Percentiles rank a stretch among this genome's conserved stretches.
Evolutionary conservation across 805 yeast species (phyloP).

Genomic region (Torulaspora quercuum): DNA sequence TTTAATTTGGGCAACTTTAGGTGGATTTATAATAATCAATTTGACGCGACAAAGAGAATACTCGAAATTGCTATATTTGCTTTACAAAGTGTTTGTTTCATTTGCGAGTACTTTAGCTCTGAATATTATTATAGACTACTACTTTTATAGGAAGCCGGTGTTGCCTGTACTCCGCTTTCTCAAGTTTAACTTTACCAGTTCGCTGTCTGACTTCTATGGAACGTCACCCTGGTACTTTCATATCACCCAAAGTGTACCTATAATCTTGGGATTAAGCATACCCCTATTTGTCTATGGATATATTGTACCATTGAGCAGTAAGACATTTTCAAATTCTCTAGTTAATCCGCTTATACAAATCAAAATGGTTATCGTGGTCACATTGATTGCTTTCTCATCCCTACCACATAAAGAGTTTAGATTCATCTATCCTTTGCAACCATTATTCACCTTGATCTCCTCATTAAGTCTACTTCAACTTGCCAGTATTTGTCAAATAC

Average conservation of each 20-base stretch:
- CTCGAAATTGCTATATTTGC: slow-evolving; percentile 16
- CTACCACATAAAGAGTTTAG: slow-evolving; percentile 88
- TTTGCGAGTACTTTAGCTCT: slow-evolving; percentile 32
- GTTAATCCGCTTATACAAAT: slow-evolving; percentile 22
- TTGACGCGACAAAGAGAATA: slow-evolving; percentile 14
- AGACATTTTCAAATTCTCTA: background rate
- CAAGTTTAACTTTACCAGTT: slow-evolving; percentile 71
- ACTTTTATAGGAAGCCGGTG: slow-evolving; percentile 53
- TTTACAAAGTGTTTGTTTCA: slow-evolving; percentile 23
- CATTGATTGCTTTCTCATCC: slow-evolving; percentile 55
- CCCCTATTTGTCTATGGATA: slow-evolving; percentile 57
- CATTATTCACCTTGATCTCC: slow-evolving; percentile 56
- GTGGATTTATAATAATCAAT: slow-evolving; percentile 35
- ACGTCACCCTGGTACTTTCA: slow-evolving; percentile 82
- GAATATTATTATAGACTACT: slow-evolving; percentile 51
- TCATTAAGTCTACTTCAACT: slow-evolving; percentile 38
- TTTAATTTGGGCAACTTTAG: slow-evolving; percentile 69
- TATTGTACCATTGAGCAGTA: slow-evolving; percentile 22
- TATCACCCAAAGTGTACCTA: slow-evolving; percentile 75
- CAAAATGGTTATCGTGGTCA: slow-evolving; percentile 40
- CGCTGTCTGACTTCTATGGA: slow-evolving; percentile 81
- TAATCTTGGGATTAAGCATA: slow-evolving; percentile 60
- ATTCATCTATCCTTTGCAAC: slow-evolving; percentile 81
- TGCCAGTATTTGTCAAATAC: background rate
- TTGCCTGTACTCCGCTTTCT: slow-evolving; percentile 69